These are phyloP conservation scores for Actinomortierella ambigua DNA, from an alignment of 371 early-diverging fungal species.

Conservation along the genomic window DNA sequence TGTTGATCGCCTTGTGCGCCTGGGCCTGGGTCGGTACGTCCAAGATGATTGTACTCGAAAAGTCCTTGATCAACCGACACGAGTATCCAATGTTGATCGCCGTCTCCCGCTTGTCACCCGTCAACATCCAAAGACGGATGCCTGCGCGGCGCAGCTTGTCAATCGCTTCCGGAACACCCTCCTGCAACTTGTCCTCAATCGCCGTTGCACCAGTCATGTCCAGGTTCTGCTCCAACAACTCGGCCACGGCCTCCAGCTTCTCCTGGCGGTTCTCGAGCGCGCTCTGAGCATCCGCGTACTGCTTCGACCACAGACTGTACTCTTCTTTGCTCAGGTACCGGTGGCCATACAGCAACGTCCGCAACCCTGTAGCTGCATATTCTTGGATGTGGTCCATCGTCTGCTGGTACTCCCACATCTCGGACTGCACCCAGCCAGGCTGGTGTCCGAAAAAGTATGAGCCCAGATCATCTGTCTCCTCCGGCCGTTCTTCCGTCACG, in stretches of 20 bases:
- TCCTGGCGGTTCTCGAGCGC: constrained; percentile 80
- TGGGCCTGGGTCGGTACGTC: constrained; percentile 37
- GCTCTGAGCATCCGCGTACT: constrained; percentile 80
- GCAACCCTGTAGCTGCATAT: constrained; percentile 86
- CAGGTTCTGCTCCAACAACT: constrained; percentile 77
- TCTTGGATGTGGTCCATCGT: constrained; percentile 57
- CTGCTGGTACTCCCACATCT: constrained; percentile 49
- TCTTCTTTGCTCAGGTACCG: constrained; percentile 75
- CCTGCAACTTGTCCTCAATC: constrained; percentile 95
- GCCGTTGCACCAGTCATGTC: constrained; percentile 84
- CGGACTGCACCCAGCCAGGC: constrained; percentile 34
- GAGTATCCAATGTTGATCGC: constrained; percentile 96
- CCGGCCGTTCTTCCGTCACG: constrained; percentile 16
- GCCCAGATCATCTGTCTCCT: constrained; percentile 27
- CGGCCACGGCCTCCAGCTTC: constrained; percentile 79
- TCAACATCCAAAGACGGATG: constrained; percentile 97
- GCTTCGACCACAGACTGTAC: constrained; percentile 78
- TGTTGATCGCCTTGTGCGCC: constrained; percentile 45
- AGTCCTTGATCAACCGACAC: constrained; percentile 71
- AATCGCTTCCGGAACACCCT: constrained; percentile 94
- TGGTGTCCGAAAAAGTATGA: constrained; percentile 44
- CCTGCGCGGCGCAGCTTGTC: constrained; percentile 86
- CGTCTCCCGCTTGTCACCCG: constrained; percentile 99
- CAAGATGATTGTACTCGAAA: constrained; percentile 43
- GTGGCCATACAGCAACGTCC: constrained; percentile 88